Percentiles rank a stretch among this genome's conserved stretches.
These are phyloP conservation scores for Malassezia restricta DNA, from an alignment of 1,284 basidiomycete genomes.

Conservation along the genomic window DNA sequence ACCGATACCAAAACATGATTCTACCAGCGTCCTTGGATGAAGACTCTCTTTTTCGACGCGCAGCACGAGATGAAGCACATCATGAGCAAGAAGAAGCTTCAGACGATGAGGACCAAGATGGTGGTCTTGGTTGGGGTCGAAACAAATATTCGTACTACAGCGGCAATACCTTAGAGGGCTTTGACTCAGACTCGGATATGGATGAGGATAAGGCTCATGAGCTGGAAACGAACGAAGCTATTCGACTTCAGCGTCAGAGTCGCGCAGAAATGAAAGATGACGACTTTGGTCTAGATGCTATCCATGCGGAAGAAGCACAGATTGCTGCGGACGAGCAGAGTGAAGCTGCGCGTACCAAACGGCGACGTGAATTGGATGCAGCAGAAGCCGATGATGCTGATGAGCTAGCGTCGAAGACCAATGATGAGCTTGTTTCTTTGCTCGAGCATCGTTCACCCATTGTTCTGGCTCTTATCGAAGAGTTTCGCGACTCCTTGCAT, in stretches of 20 bases:
- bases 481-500: conserved; percentile 50
- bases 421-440: neutral
- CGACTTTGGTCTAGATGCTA: conserved; percentile 72
- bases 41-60: conserved; percentile 6
- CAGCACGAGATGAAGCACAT: conserved; percentile 20
- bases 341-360: conserved; percentile 26
- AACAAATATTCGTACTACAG: conserved; percentile 44
- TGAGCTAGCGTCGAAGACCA: neutral
- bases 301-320: conserved; percentile 23
- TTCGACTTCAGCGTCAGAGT: conserved; percentile 63
- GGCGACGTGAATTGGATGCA: conserved; percentile 28
- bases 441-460: conserved; percentile 4
- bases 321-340: conserved; percentile 23
- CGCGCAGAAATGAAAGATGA: conserved; percentile 61
- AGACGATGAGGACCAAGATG: conserved; percentile 17
- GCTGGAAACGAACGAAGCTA: conserved; percentile 76
- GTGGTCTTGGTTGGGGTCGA: conserved; percentile 51
- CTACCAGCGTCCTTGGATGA: conserved; percentile 1
- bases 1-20: conserved; percentile 11
- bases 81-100: conserved; percentile 55
- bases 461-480: conserved; percentile 50
- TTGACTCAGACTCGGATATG: conserved; percentile 42
- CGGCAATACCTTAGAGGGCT: conserved; percentile 33
- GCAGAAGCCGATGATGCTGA: neutral
- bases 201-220: conserved; percentile 49